Conservation (phyloP, 441 rosid genomes). For the Corymbia citriodora region DNA sequence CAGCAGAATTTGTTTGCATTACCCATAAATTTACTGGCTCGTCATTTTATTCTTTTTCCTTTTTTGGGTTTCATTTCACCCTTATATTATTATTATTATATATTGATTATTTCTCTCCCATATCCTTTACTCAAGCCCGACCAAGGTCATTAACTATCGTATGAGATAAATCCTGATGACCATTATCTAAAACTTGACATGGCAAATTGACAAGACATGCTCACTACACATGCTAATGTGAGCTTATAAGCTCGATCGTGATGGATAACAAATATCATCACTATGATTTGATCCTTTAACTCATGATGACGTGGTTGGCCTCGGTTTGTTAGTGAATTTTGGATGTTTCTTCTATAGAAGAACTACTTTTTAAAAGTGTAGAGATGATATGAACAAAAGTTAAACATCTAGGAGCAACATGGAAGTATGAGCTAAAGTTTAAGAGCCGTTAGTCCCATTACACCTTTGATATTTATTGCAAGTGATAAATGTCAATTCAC, state of each 20-base stretch:
- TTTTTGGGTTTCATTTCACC: neutral
- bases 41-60: no score
- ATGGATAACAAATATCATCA: neutral
- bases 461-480: no score
- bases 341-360: neutral
- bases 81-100: neutral
- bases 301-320: neutral
- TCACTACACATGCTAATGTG: fast-evolving
- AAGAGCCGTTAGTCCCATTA: no score
- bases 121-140: fast-evolving
- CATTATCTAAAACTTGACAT: neutral
- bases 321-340: neutral
- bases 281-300: neutral
- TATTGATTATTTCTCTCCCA: neutral
- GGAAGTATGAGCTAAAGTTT: no score
- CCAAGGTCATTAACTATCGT: fast-evolving
- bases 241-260: fast-evolving
- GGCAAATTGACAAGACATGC: neutral
- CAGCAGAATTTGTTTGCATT: neutral
- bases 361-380: no score
- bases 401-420: no score
- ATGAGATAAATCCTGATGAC: neutral
- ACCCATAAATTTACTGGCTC: neutral
- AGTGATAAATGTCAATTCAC: no score
- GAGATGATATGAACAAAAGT: no score